Conservation (phyloP, 352 stramenopile species). For the Blastocystis sp. region DNA sequence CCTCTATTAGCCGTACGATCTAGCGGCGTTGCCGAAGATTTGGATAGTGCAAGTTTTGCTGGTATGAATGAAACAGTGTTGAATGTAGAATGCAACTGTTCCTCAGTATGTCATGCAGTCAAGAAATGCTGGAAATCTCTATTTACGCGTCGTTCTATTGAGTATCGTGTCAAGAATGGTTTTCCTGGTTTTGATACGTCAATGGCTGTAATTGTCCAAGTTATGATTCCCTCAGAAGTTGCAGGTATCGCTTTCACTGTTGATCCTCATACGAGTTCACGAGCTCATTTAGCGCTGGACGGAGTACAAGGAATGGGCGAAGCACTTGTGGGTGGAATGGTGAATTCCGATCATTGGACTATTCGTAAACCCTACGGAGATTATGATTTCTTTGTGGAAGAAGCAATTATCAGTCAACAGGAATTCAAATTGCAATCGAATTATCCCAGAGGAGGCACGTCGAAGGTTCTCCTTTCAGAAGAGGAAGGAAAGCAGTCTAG, state of each 20-base stretch:
- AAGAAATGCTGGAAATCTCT: constrained; percentile 59
- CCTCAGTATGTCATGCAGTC: background rate
- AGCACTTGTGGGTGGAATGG: constrained; percentile 35
- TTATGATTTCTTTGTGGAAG: background rate
- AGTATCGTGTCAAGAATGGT: constrained; percentile 55
- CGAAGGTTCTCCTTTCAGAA: background rate
- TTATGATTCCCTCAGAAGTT: constrained; percentile 49
- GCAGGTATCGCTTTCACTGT: constrained; percentile 55
- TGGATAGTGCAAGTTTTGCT: constrained; percentile 61
- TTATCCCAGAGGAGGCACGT: constrained; percentile 30
- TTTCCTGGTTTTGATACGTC: constrained; percentile 56
- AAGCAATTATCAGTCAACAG: background rate
- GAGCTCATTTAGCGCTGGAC: constrained; percentile 48
- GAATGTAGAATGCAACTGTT: constrained; percentile 50
- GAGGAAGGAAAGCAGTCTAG: background rate
- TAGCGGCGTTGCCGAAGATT: constrained; percentile 46
- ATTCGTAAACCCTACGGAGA: constrained; percentile 45
- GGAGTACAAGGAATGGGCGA: constrained; percentile 55
- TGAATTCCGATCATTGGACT: constrained; percentile 60
- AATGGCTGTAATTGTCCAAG: constrained; percentile 61
- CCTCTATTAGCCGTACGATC: constrained; percentile 58
- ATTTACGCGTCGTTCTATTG: constrained; percentile 34
- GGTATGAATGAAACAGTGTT: constrained; percentile 65
- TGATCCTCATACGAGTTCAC: constrained; percentile 62
- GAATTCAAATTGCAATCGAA: constrained; percentile 34